Percentiles rank a stretch among this genome's conserved stretches.
These are phyloP conservation scores for Pluteus cervinus DNA, from an alignment of 768 basidiomycete species.

Conservation along the genomic window DNA sequence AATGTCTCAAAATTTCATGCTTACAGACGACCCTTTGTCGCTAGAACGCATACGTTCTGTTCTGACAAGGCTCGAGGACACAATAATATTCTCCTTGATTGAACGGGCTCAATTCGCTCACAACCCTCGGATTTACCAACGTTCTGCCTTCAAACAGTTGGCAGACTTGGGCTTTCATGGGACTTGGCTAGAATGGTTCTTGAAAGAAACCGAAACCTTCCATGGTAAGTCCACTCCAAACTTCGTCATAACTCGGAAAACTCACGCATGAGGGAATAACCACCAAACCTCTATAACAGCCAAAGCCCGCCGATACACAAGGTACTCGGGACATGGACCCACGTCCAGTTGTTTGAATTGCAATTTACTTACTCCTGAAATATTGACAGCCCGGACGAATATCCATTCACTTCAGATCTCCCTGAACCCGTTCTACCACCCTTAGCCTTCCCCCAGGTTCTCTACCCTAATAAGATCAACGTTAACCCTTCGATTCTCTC, in stretches of 20 bases:
- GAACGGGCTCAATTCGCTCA: conserved; percentile 96
- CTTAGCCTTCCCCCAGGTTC: conserved; percentile 66
- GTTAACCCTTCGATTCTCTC: conserved; percentile 81
- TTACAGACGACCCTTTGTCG: conserved; percentile 76
- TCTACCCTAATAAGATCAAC: conserved; percentile 77
- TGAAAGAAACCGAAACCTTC: conserved; percentile 91
- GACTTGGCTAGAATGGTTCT: conserved; percentile 97
- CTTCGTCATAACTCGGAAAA: conserved; percentile 1
- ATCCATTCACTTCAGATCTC: conserved; percentile 83
- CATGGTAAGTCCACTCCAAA: conserved; percentile 71
- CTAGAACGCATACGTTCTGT: conserved; percentile 86
- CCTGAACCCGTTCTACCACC: conserved; percentile 78
- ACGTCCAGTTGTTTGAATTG: conserved; percentile 2
- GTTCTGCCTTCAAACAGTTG: conserved; percentile 75
- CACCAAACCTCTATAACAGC: conserved; percentile 39
- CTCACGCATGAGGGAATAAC: conserved; percentile 8
- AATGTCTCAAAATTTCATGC: conserved; percentile 68
- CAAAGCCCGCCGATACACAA: conserved; percentile 92
- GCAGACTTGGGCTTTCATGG: conserved; percentile 68
- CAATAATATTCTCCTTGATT: conserved; percentile 96
- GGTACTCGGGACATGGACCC: conserved; percentile 36
- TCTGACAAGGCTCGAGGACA: conserved; percentile 90
- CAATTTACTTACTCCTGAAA: background rate
- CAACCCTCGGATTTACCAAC: conserved; percentile 84
- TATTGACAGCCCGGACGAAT: conserved; percentile 98